Evolutionary conservation across 768 basidiomycete species (phyloP), one percentile per base, ranked within the genome.

Genomic region (Peribolospora baueri): DNA sequence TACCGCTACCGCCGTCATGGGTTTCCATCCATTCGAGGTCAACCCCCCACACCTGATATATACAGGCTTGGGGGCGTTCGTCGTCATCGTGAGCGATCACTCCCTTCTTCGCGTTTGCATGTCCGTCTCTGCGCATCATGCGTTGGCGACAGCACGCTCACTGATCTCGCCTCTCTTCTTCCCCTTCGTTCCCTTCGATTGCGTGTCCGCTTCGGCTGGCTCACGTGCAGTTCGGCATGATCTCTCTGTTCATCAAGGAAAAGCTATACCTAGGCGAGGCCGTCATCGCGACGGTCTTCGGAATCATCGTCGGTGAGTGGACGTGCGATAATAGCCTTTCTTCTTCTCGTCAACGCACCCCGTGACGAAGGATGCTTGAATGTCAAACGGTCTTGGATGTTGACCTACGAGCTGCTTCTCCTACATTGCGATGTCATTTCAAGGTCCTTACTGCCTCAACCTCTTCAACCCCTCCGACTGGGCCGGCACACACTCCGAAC

Each of bases 211-310:
- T 42, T 51, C 58, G 49, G 47, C 40, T 55, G 14, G 6, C 4
- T 37, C 43, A 8, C 39, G 37, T 48, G 5, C 57, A 87, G 83
- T 93, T 91, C 68, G 85, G 85, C 67, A 87, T 91, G 84, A 84
- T 90, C 70, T 87, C 85, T 3, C 73, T 90, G 5, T 77, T 95
- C 61, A 75, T 95, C 62, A 81, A 88, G 64, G 86, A 90, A 71
- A 78, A 75, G 76, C 68, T 91, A 37, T 95, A 93, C 66, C 79
- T 95, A 56, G 93, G 93, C 58, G 93, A 98, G 73, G 88, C 93
- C 10, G 84, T 83, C 60, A 84, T 85, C 77, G 88, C 91, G 0
- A 93, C 93, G 62, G 65, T 91, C 42, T 85, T 91, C 62, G 86
- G 87, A 9, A 81, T 95, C 63, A 80, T 88, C 60, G 79, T 91